Conservation (phyloP, 768 basidiomycete genomes). For the Rhodotorula graminis region DNA sequence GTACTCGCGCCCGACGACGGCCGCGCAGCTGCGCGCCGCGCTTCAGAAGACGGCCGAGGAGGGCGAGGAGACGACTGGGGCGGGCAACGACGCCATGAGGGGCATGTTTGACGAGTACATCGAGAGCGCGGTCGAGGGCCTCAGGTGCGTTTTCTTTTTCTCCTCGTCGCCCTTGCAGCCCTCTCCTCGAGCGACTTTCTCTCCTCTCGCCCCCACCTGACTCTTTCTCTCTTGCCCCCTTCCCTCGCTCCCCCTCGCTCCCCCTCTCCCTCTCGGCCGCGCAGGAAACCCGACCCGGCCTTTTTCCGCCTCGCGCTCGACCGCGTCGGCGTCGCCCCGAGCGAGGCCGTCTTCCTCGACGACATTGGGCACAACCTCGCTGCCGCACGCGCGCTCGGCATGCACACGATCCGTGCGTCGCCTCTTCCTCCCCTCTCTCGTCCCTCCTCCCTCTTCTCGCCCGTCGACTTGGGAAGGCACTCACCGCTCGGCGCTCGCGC, state of each 20-base stretch:
- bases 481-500: neutral
- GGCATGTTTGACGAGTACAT: slow-evolving; percentile 33
- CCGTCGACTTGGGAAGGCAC: too few species aligned
- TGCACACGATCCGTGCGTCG: slow-evolving; percentile 32
- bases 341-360: slow-evolving; percentile 38
- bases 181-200: too few species aligned
- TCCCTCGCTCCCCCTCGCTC: too few species aligned
- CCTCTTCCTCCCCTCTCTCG: neutral
- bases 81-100: slow-evolving; percentile 8
- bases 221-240: neutral
- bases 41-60: neutral
- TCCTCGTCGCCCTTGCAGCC: too few species aligned
- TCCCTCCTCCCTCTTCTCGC: too few species aligned
- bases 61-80: slow-evolving; percentile 2
- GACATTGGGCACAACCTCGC: slow-evolving; percentile 36
- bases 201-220: neutral
- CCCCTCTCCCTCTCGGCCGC: neutral
- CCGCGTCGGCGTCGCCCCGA: slow-evolving; percentile 17
- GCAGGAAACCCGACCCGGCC: slow-evolving; percentile 34
- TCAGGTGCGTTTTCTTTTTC: slow-evolving; percentile 12
- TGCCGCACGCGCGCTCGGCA: slow-evolving; percentile 23
- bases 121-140: slow-evolving; percentile 29
- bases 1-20: neutral
- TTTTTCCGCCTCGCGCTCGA: slow-evolving; percentile 31
- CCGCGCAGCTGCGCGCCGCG: neutral